Percentiles rank a stretch among this genome's conserved stretches.
phyloP scores from a whole-genome alignment of 2,329 filamentous ascomycete species.

The Clonostachys sp. region DNA sequence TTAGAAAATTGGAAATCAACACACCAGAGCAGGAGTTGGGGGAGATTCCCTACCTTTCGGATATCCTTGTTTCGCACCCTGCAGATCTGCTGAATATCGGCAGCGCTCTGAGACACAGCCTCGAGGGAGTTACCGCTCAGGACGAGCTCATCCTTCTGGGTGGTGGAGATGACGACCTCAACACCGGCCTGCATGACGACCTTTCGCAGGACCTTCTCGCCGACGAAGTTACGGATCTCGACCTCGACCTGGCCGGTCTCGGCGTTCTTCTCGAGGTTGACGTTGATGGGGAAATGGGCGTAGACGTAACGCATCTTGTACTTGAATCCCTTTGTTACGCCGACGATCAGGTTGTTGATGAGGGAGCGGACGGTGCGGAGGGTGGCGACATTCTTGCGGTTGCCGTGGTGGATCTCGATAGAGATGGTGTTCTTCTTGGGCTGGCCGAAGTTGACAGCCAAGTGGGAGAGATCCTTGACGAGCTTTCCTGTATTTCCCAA shows the following conservation, averaged over 20 bases:
- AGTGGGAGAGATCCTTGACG: constrained; percentile 91
- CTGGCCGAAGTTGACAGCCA: constrained; percentile 92
- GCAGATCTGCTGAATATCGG: constrained; percentile 99
- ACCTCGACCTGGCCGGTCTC: constrained; percentile 87
- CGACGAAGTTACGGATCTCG: constrained; percentile 99
- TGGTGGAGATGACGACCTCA: constrained; percentile 82
- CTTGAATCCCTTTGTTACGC: constrained; percentile 98
- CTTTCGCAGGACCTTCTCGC: constrained; percentile 97
- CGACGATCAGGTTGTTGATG: constrained; percentile 98
- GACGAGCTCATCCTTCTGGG: constrained; percentile 96
- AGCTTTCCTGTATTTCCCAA: constrained; percentile 72
- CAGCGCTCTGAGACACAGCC: constrained; percentile 94
- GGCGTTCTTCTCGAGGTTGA: constrained; percentile 95
- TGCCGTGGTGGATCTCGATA: constrained; percentile 98
- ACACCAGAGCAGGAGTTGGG: background rate
- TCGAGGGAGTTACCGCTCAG: constrained; percentile 93
- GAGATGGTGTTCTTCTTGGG: constrained; percentile 83
- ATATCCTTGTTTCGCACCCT: constrained; percentile 99
- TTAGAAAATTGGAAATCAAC: constrained; percentile 12
- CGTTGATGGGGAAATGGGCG: constrained; percentile 99
- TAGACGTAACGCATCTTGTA: constrained; percentile 99
- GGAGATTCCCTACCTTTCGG: constrained; percentile 70
- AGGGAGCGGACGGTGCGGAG: constrained; percentile 96
- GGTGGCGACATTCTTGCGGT: constrained; percentile 95
- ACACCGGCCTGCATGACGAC: constrained; percentile 89